Conservation (phyloP, 2,329 filamentous ascomycete species). For the Penicillium palitans region DNA sequence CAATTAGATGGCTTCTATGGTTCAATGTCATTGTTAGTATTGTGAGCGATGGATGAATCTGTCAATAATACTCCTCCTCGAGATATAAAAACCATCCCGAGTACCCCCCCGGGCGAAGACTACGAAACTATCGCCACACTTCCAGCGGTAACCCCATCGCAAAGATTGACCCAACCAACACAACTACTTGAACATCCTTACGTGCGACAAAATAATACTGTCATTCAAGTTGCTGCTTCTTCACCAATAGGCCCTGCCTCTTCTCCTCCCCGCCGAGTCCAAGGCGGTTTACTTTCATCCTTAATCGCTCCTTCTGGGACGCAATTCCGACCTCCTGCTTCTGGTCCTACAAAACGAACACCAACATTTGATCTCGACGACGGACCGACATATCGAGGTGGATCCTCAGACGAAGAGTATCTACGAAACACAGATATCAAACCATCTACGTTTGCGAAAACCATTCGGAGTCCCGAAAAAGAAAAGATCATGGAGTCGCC, state of each 20-base stretch:
- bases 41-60: conserved; percentile 39
- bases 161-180: conserved; percentile 60
- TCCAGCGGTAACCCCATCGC: conserved; percentile 49
- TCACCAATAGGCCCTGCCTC: conserved; percentile 66
- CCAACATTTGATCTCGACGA: conserved; percentile 54
- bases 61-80: conserved; percentile 44
- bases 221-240: conserved; percentile 83
- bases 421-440: conserved; percentile 59
- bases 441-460: conserved; percentile 57
- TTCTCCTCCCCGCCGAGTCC: conserved; percentile 41
- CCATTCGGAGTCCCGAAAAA: conserved; percentile 42
- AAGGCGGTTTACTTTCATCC: conserved; percentile 54
- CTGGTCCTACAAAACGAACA: conserved; percentile 42
- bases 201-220: conserved; percentile 36
- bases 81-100: conserved; percentile 34
- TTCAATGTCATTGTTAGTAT: conserved; percentile 4
- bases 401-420: conserved; percentile 61
- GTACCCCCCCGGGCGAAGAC: conserved; percentile 35
- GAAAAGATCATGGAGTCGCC: conserved; percentile 47
- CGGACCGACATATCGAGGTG: conserved; percentile 60
- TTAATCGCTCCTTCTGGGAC: conserved; percentile 77
- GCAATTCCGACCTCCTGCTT: conserved; percentile 58
- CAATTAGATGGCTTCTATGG: conserved; percentile 6
- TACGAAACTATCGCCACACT: conserved; percentile 53
- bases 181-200: conserved; percentile 55